These are phyloP conservation scores for Pilaira anomala DNA, from an alignment of 192 early-diverging fungal species.

Conservation along the genomic window DNA sequence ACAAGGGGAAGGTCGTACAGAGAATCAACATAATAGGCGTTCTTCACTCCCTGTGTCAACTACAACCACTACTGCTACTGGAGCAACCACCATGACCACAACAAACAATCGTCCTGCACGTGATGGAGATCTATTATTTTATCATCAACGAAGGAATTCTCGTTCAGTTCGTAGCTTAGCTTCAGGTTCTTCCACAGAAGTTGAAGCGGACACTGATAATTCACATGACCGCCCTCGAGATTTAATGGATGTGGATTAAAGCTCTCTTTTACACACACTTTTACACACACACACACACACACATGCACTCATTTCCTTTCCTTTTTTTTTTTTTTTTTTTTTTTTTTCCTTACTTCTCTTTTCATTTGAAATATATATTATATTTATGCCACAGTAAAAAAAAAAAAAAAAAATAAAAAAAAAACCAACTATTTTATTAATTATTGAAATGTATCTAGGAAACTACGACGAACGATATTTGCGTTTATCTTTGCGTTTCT, in stretches of 20 bases:
- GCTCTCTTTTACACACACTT: background rate
- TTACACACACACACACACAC: too few relatives aligned
- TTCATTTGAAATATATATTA: too few relatives aligned
- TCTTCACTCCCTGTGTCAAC: slow-evolving; percentile 11
- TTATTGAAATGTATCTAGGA: background rate
- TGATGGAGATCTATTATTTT: slow-evolving; percentile 16
- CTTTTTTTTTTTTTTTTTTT: background rate
- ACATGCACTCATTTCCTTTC: background rate
- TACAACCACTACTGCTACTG: background rate
- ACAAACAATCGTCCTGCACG: slow-evolving; percentile 14
- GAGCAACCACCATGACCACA: background rate
- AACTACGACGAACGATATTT: slow-evolving; percentile 1
- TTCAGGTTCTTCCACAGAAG: slow-evolving; percentile 33
- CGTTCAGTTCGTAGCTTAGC: slow-evolving; percentile 27
- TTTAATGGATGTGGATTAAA: slow-evolving; percentile 25
- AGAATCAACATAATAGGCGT: slow-evolving; percentile 1
- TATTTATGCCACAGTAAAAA: background rate
- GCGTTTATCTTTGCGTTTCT: slow-evolving; percentile 1
- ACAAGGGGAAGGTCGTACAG: background rate
- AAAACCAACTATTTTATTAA: slow-evolving; percentile 1
- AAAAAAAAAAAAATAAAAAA: slow-evolving; percentile 5
- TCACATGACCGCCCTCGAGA: slow-evolving; percentile 9
- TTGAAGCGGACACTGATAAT: slow-evolving; percentile 22
- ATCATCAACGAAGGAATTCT: slow-evolving; percentile 22
- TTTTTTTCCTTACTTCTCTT: background rate